phyloP scores from a whole-genome alignment of 2,329 filamentous ascomycete species.

The Pseudocercospora eumusae region DNA sequence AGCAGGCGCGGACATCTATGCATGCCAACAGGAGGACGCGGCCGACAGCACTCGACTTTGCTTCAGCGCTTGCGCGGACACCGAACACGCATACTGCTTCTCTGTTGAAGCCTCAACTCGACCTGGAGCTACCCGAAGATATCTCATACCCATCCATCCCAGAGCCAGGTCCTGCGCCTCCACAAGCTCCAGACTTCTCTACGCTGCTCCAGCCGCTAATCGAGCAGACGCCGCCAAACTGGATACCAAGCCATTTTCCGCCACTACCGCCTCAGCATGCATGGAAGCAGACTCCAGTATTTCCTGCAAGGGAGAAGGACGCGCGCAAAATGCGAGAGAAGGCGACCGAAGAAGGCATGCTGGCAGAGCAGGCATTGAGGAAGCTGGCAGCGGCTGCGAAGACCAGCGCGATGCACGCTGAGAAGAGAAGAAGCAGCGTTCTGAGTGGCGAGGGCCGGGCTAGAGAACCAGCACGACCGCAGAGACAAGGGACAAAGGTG shows the following conservation, averaged over 20 bases:
- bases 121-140: slow-evolving; percentile 39
- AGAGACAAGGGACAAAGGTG: slow-evolving; percentile 40
- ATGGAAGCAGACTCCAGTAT: slow-evolving; percentile 62
- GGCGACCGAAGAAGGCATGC: slow-evolving; percentile 65
- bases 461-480: slow-evolving; percentile 20
- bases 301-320: slow-evolving; percentile 60
- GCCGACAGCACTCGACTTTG: slow-evolving; percentile 62
- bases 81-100: slow-evolving; percentile 43
- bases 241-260: slow-evolving; percentile 63
- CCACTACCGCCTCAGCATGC: slow-evolving; percentile 65
- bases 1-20: slow-evolving; percentile 60
- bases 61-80: slow-evolving; percentile 50
- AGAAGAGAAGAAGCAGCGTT: slow-evolving; percentile 44
- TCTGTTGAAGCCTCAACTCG: slow-evolving; percentile 45
- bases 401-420: slow-evolving; percentile 51
- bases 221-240: slow-evolving; percentile 51
- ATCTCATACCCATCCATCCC: slow-evolving; percentile 45
- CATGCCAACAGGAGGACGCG: slow-evolving; percentile 55
- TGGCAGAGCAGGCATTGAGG: slow-evolving; percentile 65
- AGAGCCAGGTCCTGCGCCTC: slow-evolving; percentile 44
- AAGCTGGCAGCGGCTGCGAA: slow-evolving; percentile 56
- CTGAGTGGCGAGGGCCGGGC: slow-evolving; percentile 34
- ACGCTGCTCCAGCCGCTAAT: slow-evolving; percentile 56
- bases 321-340: slow-evolving; percentile 57
- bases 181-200: slow-evolving; percentile 47